Conservation (phyloP, 2,329 filamentous ascomycete genomes). For the Gliomastix tumulicola region DNA sequence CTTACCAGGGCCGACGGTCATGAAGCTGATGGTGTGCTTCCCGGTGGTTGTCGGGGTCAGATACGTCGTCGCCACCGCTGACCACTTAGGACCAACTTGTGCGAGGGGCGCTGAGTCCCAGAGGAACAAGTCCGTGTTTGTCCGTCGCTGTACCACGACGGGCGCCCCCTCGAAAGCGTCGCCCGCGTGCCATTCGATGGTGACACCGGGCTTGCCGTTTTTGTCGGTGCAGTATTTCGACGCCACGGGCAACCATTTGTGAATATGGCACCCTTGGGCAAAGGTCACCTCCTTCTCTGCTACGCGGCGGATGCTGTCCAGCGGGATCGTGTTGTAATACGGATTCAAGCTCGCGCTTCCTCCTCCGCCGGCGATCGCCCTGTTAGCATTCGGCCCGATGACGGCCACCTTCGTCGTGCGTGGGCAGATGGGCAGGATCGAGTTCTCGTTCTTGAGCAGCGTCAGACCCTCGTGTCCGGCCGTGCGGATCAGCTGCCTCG, state of each 20-base stretch:
- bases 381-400: slow-evolving; percentile 61
- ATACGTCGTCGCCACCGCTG: slow-evolving; percentile 53
- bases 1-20: slow-evolving; percentile 58
- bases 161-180: slow-evolving; percentile 55
- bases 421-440: slow-evolving; percentile 49
- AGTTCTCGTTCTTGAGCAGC: slow-evolving; percentile 55
- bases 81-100: slow-evolving; percentile 56
- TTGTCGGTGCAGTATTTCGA: slow-evolving; percentile 50
- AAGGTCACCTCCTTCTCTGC: slow-evolving; percentile 51
- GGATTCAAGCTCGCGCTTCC: slow-evolving; percentile 63
- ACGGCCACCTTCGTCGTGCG: slow-evolving; percentile 52
- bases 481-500: slow-evolving; percentile 50
- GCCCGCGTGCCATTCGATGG: slow-evolving; percentile 57
- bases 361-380: slow-evolving; percentile 60
- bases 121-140: slow-evolving; percentile 60
- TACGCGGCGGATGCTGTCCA: slow-evolving; percentile 49
- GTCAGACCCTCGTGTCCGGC: slow-evolving; percentile 57
- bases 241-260: slow-evolving; percentile 60
- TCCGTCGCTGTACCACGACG: slow-evolving; percentile 43
- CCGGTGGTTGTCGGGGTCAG: slow-evolving; percentile 53
- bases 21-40: slow-evolving; percentile 60
- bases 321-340: slow-evolving; percentile 60
- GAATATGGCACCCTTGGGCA: slow-evolving; percentile 54
- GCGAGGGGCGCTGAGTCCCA: slow-evolving; percentile 61
- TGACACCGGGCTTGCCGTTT: slow-evolving; percentile 52